Evolutionary conservation across 2,329 filamentous ascomycete genomes (phyloP), one percentile per base, ranked within the genome.

Genomic region (Penicillium janthinellum): DNA sequence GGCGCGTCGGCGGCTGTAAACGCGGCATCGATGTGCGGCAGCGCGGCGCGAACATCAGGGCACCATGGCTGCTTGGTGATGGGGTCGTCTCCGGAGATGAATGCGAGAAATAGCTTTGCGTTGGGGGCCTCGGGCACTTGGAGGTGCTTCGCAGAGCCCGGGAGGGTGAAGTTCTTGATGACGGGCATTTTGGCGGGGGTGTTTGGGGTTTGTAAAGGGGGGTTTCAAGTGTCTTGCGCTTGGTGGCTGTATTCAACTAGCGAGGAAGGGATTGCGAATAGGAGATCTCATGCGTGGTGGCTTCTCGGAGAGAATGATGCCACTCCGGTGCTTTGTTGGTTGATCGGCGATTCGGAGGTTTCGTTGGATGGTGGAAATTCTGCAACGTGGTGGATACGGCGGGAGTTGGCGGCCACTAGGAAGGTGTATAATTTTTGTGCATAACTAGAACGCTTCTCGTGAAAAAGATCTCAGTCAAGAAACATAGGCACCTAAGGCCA

Each of bases 61-160:
- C 77, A 79, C 77, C 77, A 78, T 4, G 76, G 68, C 57, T 73
- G 64, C 7, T 69, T 68, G 17, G 77, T 78, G 3, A 61, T 60
- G 7, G 74, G 70, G 45, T 77, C 74, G 37, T 70, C 49, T 35
- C 73, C 76, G 2, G 77, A 72, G 37, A 74, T 68, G 63, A 78
- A 78, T n/a, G 73, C 67, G 48, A 78, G 55, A 63, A 76, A 78
- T 2, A 72, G 49, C 14, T 61, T 67, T 1, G 71, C 67, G 44
- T 54, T 54, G 20, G 62, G 25, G 12, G 51, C 50, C 12, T 62
- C 34, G 17, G 69, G 51, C 10, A 71, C 37, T 10, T 60, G 52
- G 2, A 70, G 86, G 2, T 25, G 28, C 11, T 58, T 58, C 12
- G 58, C 52, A 5, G 65, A 66, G 8, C 34, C 51, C 35, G 71